Base-by-base conservation (phyloP, 768 basidiomycete genomes). In the Punctularia strigosozonata region DNA sequence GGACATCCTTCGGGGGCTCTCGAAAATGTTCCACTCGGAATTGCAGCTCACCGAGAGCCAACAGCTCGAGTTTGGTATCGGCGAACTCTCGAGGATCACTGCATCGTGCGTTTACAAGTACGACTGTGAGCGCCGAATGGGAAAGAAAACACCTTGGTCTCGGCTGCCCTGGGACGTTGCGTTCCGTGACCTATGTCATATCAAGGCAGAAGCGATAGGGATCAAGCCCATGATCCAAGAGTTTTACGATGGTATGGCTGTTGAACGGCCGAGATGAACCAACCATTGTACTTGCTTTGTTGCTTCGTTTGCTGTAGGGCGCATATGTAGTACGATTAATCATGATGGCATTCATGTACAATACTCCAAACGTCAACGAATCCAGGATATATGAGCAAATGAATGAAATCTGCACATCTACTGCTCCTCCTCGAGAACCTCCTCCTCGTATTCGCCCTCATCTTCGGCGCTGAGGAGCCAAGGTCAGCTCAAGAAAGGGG, bases 381-480 rank as follows among this genome's bases (percentile, higher is more conserved):
- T n/a, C n/a, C n/a, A n/a, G n/a, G n/a, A n/a, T n/a, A n/a, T n/a
- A n/a, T n/a, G n/a, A n/a, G n/a, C 10, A 34, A 20, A 8, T 8
- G 33, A 25, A 31, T 20, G 2, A 31, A 4, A 20, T 41, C 33
- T 15, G 23, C 14, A 18, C 43, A 24, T 46, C 58, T 73, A 58
- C 43, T 83, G 75, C 41, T 82, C 81, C 40, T 80, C 80, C 4
- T 41, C 59, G 12, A 59, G 61, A 40, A 58, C 66, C 53, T 88
- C 85, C 59, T 89, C 87, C 66, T 89, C 87, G 57, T 88, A 90
- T 56, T 88, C 86, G 46, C 66, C 84, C 55, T 90, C 87, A 57
- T 89, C 87, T 57, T 89, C 87, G 39, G 74, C 79, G 39, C 86
- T 87, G 46, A 6, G 45, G 36, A 43, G 13, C 31, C 17, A 36